phyloP scores from a whole-genome alignment of 805 yeast genomes.

The Saturnispora saitoi region DNA sequence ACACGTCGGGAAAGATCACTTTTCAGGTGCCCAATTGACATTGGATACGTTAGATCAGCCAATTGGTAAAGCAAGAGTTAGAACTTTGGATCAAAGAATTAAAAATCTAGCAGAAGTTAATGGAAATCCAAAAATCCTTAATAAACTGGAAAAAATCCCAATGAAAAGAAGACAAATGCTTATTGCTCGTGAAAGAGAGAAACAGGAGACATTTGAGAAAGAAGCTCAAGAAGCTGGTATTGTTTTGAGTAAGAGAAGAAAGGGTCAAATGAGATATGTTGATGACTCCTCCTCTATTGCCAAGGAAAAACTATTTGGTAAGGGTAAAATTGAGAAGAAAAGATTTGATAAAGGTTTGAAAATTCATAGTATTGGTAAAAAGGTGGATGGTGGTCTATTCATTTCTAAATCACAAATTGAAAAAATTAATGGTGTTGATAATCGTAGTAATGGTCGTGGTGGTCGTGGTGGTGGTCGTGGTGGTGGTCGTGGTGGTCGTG shows the following conservation, averaged over 20 bases:
- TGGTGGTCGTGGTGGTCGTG: constrained; percentile 2
- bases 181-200: constrained; percentile 37
- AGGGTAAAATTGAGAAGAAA: constrained; percentile 31
- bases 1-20: constrained; percentile 24
- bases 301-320: constrained; percentile 45
- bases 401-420: constrained; percentile 63
- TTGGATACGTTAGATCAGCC: constrained; percentile 54
- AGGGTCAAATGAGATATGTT: constrained; percentile 52
- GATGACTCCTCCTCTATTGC: constrained; percentile 47
- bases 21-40: constrained; percentile 63
- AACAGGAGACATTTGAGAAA: constrained; percentile 48
- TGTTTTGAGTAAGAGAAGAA: constrained; percentile 60
- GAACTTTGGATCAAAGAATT: constrained; percentile 54
- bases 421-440: constrained; percentile 23
- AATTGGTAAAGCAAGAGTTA: constrained; percentile 59
- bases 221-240: constrained; percentile 90
- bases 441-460: neutral
- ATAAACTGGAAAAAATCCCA: constrained; percentile 69
- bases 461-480: neutral
- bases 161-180: constrained; percentile 84
- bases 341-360: constrained; percentile 70
- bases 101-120: constrained; percentile 38
- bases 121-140: constrained; percentile 29
- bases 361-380: constrained; percentile 66
- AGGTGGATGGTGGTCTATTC: constrained; percentile 71